Percentiles rank a stretch among this genome's conserved stretches.
Evolutionary conservation across 176 grass and related monocot species (phyloP).

Genomic region (Echinochloa phyllopogon): DNA sequence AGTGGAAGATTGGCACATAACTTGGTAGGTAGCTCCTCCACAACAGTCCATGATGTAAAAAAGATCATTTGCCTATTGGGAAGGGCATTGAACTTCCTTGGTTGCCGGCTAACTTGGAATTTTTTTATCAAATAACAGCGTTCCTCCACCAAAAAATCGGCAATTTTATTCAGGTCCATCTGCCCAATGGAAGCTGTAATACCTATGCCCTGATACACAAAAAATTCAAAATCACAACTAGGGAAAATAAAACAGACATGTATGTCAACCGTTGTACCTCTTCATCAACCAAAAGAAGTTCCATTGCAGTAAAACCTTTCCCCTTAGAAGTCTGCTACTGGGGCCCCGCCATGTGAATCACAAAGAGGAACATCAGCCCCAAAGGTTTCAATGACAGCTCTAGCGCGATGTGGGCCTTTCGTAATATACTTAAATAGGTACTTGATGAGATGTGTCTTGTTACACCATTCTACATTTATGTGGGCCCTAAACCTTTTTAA

Average conservation of each 20-base stretch:
- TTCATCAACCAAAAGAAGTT: background rate
- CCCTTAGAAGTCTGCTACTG: background rate
- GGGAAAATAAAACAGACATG: too few relatives aligned
- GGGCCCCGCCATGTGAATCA: background rate
- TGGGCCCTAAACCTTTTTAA: background rate
- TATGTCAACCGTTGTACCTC: background rate
- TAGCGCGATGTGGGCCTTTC: background rate
- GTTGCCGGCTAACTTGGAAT: background rate
- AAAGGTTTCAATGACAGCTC: background rate
- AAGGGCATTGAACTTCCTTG: background rate
- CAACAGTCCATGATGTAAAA: background rate
- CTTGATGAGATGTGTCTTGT: constrained; percentile 3
- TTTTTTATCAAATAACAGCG: background rate
- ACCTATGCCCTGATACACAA: background rate
- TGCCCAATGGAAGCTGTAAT: background rate
- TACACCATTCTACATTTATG: background rate
- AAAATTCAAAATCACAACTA: too few relatives aligned
- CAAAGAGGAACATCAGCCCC: background rate
- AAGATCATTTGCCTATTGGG: background rate
- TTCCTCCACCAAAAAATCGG: background rate
- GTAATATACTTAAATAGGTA: constrained; percentile 29
- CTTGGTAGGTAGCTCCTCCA: too few relatives aligned
- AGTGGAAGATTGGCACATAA: too few relatives aligned
- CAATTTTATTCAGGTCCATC: background rate
- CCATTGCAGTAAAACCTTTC: background rate